Conservation (phyloP, 352 stramenopile genomes). For the Phytophthora nicotianae region DNA sequence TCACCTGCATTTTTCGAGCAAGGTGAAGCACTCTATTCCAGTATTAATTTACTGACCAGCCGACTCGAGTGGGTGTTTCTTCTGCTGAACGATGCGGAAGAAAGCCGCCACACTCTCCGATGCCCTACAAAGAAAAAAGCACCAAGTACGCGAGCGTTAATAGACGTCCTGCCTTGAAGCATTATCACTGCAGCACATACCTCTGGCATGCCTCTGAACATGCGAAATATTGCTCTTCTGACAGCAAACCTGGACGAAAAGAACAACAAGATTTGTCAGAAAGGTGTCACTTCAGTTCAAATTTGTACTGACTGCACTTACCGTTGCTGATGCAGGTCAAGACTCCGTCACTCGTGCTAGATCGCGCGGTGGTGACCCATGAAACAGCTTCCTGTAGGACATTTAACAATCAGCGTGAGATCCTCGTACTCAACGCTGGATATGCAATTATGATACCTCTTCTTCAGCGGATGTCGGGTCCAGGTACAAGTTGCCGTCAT, state of each 20-base stretch:
- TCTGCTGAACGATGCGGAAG: constrained; percentile 79
- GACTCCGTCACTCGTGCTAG: constrained; percentile 70
- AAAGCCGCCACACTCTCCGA: constrained; percentile 78
- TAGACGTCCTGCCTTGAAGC: background rate
- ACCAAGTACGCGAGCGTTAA: background rate
- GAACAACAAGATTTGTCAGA: constrained; percentile 1
- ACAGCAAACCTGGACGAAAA: constrained; percentile 53
- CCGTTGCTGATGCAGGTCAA: constrained; percentile 79
- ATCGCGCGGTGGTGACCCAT: constrained; percentile 67
- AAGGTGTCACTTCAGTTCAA: background rate
- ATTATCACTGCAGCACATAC: constrained; percentile 31
- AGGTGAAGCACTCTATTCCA: constrained; percentile 15
- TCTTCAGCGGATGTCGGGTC: constrained; percentile 74
- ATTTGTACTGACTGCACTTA: constrained; percentile 21
- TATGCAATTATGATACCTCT: constrained; percentile 46
- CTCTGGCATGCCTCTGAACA: constrained; percentile 80
- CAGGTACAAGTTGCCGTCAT: constrained; percentile 68
- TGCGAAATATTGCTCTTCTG: constrained; percentile 85
- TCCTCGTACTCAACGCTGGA: background rate
- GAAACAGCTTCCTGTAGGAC: constrained; percentile 54
- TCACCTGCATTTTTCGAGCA: constrained; percentile 5
- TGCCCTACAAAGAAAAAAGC: constrained; percentile 36
- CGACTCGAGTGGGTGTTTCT: constrained; percentile 56
- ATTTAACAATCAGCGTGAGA: constrained; percentile 6
- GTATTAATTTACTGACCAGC: constrained; percentile 33